Evolutionary conservation across 2,329 filamentous ascomycete genomes (phyloP).

Genomic region (Berkeleyomyces basicola): DNA sequence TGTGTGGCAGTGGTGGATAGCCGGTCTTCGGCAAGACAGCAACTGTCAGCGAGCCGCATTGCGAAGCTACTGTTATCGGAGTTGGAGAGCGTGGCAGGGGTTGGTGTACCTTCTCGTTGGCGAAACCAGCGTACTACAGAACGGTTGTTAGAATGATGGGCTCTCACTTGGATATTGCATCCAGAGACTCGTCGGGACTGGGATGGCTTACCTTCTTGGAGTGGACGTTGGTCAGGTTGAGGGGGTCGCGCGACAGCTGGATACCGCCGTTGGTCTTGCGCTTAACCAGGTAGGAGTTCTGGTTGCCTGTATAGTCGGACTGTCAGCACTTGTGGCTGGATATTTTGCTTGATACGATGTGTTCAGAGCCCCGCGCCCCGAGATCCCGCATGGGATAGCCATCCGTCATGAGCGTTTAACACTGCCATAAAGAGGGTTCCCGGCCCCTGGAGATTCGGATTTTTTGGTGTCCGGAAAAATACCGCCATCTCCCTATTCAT

Average conservation of each 20-base stretch:
- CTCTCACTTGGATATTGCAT: background rate
- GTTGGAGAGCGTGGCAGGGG: background rate
- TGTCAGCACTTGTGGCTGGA: slow-evolving; percentile 9
- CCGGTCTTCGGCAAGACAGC: background rate
- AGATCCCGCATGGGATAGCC: background rate
- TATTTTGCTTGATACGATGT: background rate
- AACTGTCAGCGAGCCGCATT: background rate
- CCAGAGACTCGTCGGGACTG: background rate
- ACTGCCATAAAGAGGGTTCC: background rate
- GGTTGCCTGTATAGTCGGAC: slow-evolving; percentile 42
- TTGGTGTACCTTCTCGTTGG: slow-evolving; percentile 69
- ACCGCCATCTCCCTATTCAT: background rate
- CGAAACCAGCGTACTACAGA: slow-evolving; percentile 69
- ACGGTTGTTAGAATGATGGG: slow-evolving; percentile 21
- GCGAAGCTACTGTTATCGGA: background rate
- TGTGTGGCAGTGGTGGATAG: background rate
- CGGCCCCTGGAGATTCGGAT: background rate
- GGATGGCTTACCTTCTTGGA: slow-evolving; percentile 57
- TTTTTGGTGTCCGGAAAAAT: background rate
- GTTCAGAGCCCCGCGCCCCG: background rate
- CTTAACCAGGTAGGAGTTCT: slow-evolving; percentile 89
- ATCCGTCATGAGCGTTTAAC: background rate
- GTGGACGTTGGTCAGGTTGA: slow-evolving; percentile 88
- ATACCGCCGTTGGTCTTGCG: slow-evolving; percentile 61
- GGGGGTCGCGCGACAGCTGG: slow-evolving; percentile 83